Evolutionary conservation across 441 rosid genomes (phyloP).

Genomic region (Theobroma grandiflorum): DNA sequence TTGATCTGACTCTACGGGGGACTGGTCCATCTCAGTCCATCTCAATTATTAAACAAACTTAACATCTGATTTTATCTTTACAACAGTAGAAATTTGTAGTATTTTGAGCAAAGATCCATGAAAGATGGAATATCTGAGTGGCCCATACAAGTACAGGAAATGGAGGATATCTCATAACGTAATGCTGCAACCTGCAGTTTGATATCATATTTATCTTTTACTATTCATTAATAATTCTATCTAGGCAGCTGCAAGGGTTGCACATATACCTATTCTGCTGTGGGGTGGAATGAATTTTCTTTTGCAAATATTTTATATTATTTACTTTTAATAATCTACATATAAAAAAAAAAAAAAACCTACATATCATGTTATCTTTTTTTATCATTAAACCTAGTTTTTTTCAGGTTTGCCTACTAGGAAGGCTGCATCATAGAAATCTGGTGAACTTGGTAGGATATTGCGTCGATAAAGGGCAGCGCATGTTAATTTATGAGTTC

Average conservation of each 20-base stretch:
- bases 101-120: background rate
- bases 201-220: background rate
- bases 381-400: constrained; percentile 23
- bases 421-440: constrained; percentile 94
- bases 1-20: background rate
- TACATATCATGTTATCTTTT: background rate
- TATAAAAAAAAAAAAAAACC: no score
- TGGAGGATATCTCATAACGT: background rate
- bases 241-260: background rate
- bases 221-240: background rate
- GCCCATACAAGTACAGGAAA: background rate
- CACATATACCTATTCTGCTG: background rate
- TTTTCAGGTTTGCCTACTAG: constrained; percentile 75
- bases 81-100: background rate
- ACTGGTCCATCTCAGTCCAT: background rate
- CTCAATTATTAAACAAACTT: background rate
- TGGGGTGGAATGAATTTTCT: background rate
- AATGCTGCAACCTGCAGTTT: background rate
- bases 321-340: background rate
- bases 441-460: constrained; percentile 95
- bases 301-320: background rate
- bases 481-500: constrained; percentile 89
- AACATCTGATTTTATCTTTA: background rate
- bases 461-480: constrained; percentile 85
- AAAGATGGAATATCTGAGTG: background rate